A percentile compares a stretch with the other conserved stretches of the same genome.
Conservation (phyloP, 257 asterid species). For the Haberlea rhodopensis region DNA sequence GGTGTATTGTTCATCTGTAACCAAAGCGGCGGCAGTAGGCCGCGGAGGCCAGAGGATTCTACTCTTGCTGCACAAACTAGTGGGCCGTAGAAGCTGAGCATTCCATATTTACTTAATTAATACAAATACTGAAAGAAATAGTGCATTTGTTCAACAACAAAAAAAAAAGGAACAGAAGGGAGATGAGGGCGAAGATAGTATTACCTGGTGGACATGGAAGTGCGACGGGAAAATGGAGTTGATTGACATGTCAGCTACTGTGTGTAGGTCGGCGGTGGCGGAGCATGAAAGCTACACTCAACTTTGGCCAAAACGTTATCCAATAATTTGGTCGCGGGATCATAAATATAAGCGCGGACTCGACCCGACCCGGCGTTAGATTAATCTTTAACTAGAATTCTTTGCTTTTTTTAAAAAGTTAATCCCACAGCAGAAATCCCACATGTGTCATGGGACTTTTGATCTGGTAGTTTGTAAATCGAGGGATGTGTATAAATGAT, state of each 20-base stretch:
- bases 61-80: conserved; percentile 21
- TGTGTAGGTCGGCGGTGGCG: no score
- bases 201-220: neutral
- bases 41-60: conserved; percentile 31
- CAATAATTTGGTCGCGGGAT: no score
- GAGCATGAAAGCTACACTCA: neutral
- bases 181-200: no score
- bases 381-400: no score
- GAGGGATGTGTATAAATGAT: no score
- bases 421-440: no score
- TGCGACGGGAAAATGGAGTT: neutral
- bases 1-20: conserved; percentile 34
- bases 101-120: conserved; percentile 12
- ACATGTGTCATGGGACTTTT: no score
- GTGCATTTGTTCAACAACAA: neutral
- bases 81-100: conserved; percentile 29
- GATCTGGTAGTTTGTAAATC: no score
- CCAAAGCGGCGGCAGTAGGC: conserved; percentile 30
- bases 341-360: no score
- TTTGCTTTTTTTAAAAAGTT: no score
- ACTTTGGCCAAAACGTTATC: neutral
- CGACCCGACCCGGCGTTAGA: no score
- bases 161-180: neutral
- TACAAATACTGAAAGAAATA: no score
- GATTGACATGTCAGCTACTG: neutral